Evolutionary conservation across 2,329 filamentous ascomycete species (phyloP), one percentile per base, ranked within the genome.

Genomic region (Cladosporium sp.): DNA sequence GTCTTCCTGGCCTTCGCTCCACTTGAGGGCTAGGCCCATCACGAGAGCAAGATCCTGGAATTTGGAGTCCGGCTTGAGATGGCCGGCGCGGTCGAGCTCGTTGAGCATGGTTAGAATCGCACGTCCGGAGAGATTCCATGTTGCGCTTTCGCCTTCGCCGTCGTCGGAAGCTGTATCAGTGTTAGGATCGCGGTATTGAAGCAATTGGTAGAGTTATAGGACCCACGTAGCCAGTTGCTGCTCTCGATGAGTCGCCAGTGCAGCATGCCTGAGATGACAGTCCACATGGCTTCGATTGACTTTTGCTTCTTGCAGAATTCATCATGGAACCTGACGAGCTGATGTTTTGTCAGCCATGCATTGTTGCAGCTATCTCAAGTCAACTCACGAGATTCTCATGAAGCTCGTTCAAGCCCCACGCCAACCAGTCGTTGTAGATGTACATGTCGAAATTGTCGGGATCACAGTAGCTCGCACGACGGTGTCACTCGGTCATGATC

Each of bases 381-480:
- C 24, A 11, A 54, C 51, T 12, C 7, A 74, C 72, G 52, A 70
- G 66, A 34, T 75, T 75, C 65, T 78, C 74, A 18, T 77, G 62
- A n/a, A 75, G 57, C 63, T 77, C 73, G 36, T 72, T 68, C 49
- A 75, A 58, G 2, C 74, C 75, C 47, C 74, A 73, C 6, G 71
- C 73, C n/a, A 70, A 63, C 62, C 73, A 77, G 66, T 75, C 71
- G 34, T 73, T 75, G 66, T 70, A 72, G 47, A 76, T 72, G 58
- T 74, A 67, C 74, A 78, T 74, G 54, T 68, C 70, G 57, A 76
- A 75, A 11, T 67, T 65, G 36, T 77, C 75, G 10, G 73, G 73
- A 60, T 74, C 63, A 30, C 71, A 59, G 11, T 67, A 67, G 21
- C 61, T 51, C 1, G 66, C 54, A 28, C 61, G 51, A 21, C 30